Base-by-base conservation (phyloP, 108 stramenopile genomes). In the Nitzschia sp. region DNA sequence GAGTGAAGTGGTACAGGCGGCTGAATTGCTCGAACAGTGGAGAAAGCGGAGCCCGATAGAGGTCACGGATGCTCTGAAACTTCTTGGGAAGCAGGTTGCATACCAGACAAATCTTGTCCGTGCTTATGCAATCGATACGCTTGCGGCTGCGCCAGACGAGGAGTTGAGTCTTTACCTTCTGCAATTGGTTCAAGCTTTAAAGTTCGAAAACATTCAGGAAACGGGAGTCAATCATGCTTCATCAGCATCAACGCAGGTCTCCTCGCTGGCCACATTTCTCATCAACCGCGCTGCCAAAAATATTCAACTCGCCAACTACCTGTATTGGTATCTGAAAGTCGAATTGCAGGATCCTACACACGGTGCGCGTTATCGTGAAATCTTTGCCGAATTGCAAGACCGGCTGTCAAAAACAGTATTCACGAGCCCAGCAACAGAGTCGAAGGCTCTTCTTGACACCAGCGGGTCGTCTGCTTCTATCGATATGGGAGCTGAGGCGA, bases 181-280 rank as follows among this genome's bases (percentile, higher is more conserved):
- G 23, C 99, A 99, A 76, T 80, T 99, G 1, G 99, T 99, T 17
- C 98, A 98, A 82, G 99, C 97, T 18, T 70, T 98, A 18, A 95
- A 97, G 69, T 99, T 98, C 70, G 97, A 99, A 78, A 87, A 76
- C 42, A 66, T 48, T 21, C 63, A 46, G 34, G 74, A 69, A 30
- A 66, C 66, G 3, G 66, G 66, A 21, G 47, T 51, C 13, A 65
- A 53, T 19, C 71, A 78, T 36, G 61, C 17, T 13, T n/a, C 56
- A 0, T 30, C 54, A 18, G 28, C 46, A 46, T 24, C 51, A 11
- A 28, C 23, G 21, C 27, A 24, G 2, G 65, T 26, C 5, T 86
- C 86, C 8, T 93, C 97, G 5, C 74, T 99, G 59, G 95, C 94
- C 9, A 64, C 73, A 36, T 98, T 99, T 68, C 68, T 99, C 46